phyloP scores from a whole-genome alignment of 345 rosid genomes.

The Pseudoturritis turrita region DNA sequence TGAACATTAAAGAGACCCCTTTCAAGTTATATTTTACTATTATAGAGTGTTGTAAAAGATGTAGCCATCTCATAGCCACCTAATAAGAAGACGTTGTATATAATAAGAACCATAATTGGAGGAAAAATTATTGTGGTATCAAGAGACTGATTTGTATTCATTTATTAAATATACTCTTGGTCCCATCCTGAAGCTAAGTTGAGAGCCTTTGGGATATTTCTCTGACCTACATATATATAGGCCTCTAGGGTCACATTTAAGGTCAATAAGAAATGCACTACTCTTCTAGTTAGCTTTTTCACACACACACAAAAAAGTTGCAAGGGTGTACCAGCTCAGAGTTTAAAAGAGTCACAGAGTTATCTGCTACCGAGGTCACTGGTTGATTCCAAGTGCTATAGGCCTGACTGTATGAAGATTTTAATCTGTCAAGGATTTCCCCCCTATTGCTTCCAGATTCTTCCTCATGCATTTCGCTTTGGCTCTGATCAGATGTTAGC shows the following conservation, averaged over 20 bases:
- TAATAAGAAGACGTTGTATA: not conserved
- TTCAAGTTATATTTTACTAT: not conserved
- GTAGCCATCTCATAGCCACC: not conserved
- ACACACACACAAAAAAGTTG: not conserved
- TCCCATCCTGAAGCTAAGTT: not conserved
- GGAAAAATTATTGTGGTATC: not conserved
- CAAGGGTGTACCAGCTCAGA: conserved; percentile 26
- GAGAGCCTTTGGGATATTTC: not conserved
- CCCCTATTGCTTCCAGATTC: conserved; percentile 33
- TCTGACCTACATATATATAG: not conserved
- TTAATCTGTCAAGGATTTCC: conserved; percentile 49
- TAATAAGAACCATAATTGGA: not conserved
- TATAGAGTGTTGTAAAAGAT: not conserved
- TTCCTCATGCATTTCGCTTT: conserved; percentile 34
- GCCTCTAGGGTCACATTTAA: not conserved
- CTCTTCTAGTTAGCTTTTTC: not conserved
- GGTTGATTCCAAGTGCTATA: conserved; percentile 28
- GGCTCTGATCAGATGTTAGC: conserved; percentile 35
- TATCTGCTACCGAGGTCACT: conserved; percentile 17
- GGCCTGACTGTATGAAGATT: conserved; percentile 38
- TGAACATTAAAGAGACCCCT: not conserved
- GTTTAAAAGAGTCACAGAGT: conserved; percentile 20
- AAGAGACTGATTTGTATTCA: not conserved
- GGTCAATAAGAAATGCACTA: not conserved
- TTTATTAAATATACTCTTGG: not conserved